A percentile compares a stretch with the other conserved stretches of the same genome.
These are phyloP conservation scores for Blastocystis sp. DNA, from an alignment of 352 stramenopile species.

Conservation along the genomic window DNA sequence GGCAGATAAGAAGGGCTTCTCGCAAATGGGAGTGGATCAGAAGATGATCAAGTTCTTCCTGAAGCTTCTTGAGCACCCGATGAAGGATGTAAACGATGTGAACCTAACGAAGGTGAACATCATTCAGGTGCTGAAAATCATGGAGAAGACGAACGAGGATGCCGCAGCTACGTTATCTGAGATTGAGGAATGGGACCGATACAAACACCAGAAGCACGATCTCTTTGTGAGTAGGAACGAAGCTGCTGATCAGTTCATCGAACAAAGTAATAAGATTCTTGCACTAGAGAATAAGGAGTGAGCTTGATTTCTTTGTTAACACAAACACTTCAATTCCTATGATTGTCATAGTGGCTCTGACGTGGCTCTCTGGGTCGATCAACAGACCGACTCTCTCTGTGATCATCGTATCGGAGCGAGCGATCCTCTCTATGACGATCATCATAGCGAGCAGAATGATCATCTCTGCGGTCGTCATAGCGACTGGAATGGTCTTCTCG, in stretches of 20 bases:
- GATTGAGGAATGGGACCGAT: conserved; percentile 61
- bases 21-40: conserved; percentile 64
- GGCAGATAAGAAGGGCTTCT: conserved; percentile 63
- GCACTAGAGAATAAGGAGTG: conserved; percentile 57
- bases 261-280: conserved; percentile 58
- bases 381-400: background rate
- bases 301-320: background rate
- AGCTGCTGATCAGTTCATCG: conserved; percentile 62
- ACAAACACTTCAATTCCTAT: background rate
- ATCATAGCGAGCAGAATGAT: background rate
- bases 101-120: conserved; percentile 63
- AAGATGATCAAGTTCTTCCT: conserved; percentile 64
- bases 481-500: background rate
- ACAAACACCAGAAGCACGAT: conserved; percentile 66
- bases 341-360: background rate
- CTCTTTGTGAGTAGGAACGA: conserved; percentile 64
- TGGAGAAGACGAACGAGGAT: conserved; percentile 61
- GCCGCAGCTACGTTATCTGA: background rate
- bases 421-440: background rate
- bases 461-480: background rate
- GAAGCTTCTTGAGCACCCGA: conserved; percentile 63
- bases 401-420: background rate
- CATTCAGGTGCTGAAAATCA: conserved; percentile 64
- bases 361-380: background rate
- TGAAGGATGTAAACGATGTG: conserved; percentile 62